phyloP scores from a whole-genome alignment of 1,284 basidiomycete genomes.

The Rhodotorula mucilaginosa region DNA sequence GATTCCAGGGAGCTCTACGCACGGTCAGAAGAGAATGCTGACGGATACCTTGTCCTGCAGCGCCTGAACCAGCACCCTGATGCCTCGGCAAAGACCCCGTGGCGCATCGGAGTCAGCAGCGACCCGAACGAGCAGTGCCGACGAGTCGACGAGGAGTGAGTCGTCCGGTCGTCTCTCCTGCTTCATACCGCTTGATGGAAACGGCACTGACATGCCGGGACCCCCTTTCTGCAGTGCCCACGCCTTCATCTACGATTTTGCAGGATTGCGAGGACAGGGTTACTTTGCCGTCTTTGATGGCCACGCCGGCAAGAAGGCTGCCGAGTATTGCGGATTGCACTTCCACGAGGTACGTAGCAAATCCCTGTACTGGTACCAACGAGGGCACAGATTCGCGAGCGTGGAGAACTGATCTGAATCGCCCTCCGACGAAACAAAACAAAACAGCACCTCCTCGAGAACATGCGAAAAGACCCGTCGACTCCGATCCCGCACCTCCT shows the following conservation, averaged over 20 bases:
- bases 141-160: constrained; percentile 81
- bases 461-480: constrained; percentile 54
- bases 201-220: neutral
- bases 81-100: neutral
- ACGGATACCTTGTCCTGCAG: constrained; percentile 35
- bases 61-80: constrained; percentile 46
- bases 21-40: neutral
- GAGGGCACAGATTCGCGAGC: neutral
- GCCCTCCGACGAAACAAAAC: neutral
- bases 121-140: constrained; percentile 78
- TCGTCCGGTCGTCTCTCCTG: neutral
- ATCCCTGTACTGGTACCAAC: no score
- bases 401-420: neutral
- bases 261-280: constrained; percentile 83
- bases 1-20: neutral
- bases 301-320: constrained; percentile 96
- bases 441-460: constrained; percentile 39
- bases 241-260: constrained; percentile 92
- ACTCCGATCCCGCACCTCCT: constrained; percentile 79
- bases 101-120: constrained; percentile 74
- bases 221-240: constrained; percentile 58
- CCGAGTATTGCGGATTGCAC: constrained; percentile 96
- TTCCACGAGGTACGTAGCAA: constrained; percentile 78
- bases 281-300: constrained; percentile 99
- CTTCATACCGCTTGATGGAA: neutral